Base-by-base conservation (phyloP, 805 yeast genomes). In the Candida anglica region DNA sequence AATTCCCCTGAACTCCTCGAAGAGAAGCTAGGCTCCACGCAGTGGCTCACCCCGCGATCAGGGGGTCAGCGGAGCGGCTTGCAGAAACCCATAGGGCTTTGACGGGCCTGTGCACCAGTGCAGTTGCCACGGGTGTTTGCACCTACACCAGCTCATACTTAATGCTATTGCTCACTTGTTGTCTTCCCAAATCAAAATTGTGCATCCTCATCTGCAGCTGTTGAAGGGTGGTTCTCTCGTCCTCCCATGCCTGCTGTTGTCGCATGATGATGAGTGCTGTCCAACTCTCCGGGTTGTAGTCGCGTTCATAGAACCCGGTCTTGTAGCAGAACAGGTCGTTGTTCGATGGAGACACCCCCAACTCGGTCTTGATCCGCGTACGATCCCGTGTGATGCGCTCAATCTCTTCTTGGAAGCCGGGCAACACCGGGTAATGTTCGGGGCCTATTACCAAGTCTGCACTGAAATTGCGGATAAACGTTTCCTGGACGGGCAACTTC, bases 251-350 rank as follows among this genome's bases (percentile, higher is more conserved):
- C 2, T 32, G 23, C 26, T 38, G 29, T 19, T 37, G 34, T 16
- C 40, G 30, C 9, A 27, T 19, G 10, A 24, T 34, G 20, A 40
- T 41, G 17, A 31, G 27, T 5, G 27, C 24, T n/a, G 50, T 26
- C 11, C 43, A 31, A 11, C 38, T 28, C 4, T 23, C 22, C 1
- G 60, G 54, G 38, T 57, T 49, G 34, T 51, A 62, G 29, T 62
- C 69, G 16, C 44, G 43, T 10, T 41, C 40, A 29, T 49, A 50
- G n/a, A 56, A 32, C 2, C 65, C 66, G 4, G 40, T 31, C 2
- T 43, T 33, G 32, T 46, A 51, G 28, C 53, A 43, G 32, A 57
- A 57, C n/a, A n/a, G n/a, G 6, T 34, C 29, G 20, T 33, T 41
- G 10, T 38, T 38, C 39, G 15, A 45, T 30, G 19, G 45, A 46